phyloP scores from a whole-genome alignment of 2,329 filamentous ascomycete species.

The Colletotrichum trifolii region DNA sequence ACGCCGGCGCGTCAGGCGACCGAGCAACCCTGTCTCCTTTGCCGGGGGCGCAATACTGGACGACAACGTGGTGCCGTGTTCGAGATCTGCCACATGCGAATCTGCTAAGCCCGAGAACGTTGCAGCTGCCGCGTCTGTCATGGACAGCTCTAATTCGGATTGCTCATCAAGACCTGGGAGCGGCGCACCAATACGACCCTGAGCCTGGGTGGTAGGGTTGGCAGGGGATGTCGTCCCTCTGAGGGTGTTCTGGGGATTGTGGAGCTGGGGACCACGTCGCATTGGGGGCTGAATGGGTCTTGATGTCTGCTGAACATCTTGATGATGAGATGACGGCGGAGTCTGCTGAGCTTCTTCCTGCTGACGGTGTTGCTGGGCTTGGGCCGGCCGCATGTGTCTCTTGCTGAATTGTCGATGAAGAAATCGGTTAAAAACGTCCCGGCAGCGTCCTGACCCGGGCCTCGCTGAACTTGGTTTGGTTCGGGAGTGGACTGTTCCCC shows the following conservation, averaged over 20 bases:
- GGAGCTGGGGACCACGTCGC: slow-evolving; percentile 31
- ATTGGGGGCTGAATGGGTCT: slow-evolving; percentile 31
- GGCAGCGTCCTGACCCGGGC: background rate
- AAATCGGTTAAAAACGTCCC: slow-evolving; percentile 22
- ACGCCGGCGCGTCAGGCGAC: slow-evolving; percentile 29
- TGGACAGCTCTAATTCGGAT: slow-evolving; percentile 19
- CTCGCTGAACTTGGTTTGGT: slow-evolving; percentile 6
- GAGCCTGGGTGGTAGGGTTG: slow-evolving; percentile 16
- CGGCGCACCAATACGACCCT: slow-evolving; percentile 27
- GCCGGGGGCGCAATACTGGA: slow-evolving; percentile 15
- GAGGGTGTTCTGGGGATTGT: slow-evolving; percentile 36
- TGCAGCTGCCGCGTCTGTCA: slow-evolving; percentile 3
- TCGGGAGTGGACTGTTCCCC: slow-evolving; percentile 4
- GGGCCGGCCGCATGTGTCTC: background rate
- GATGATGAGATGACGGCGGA: slow-evolving; percentile 19
- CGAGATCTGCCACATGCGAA: slow-evolving; percentile 9
- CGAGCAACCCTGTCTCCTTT: slow-evolving; percentile 26
- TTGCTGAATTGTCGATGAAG: slow-evolving; percentile 22
- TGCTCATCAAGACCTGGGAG: slow-evolving; percentile 31
- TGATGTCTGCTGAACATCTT: slow-evolving; percentile 1
- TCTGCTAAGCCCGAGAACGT: slow-evolving; percentile 1
- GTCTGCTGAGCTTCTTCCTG: slow-evolving; percentile 15
- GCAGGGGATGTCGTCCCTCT: slow-evolving; percentile 11
- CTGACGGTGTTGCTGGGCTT: slow-evolving; percentile 6
- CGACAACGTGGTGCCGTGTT: slow-evolving; percentile 9